These are phyloP conservation scores for Pulveroboletus sp. DNA, from an alignment of 768 basidiomycete genomes.

Conservation along the genomic window DNA sequence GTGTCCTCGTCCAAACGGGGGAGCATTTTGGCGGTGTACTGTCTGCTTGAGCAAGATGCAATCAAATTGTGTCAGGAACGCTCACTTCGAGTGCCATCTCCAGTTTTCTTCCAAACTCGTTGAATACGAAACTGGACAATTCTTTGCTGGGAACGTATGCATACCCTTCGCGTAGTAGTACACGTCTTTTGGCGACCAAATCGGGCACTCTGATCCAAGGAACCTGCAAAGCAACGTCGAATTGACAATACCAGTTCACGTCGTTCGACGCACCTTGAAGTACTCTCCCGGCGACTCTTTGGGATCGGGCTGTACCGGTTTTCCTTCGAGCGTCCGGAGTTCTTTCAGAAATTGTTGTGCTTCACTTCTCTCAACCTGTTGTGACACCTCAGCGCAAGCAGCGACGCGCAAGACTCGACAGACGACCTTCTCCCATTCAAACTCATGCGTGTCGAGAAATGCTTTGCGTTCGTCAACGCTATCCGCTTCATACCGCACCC, in stretches of 20 bases:
- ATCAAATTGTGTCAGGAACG: not conserved
- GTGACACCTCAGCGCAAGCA: constrained; percentile 1
- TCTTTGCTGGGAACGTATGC: constrained; percentile 85
- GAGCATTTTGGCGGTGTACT: constrained; percentile 84
- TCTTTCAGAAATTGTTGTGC: constrained; percentile 45
- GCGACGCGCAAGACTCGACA: not conserved
- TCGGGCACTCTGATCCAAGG: constrained; percentile 95
- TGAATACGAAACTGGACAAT: constrained; percentile 81
- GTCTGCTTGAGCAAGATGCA: constrained; percentile 10
- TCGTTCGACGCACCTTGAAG: constrained; percentile 60
- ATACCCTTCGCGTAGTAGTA: constrained; percentile 75
- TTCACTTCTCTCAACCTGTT: constrained; percentile 60
- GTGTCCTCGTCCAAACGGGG: constrained; percentile 94
- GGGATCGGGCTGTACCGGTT: not conserved
- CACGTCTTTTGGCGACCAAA: constrained; percentile 77
- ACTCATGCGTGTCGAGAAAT: constrained; percentile 66
- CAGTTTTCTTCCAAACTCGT: constrained; percentile 77
- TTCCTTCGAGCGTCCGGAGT: constrained; percentile 39
- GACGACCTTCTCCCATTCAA: constrained; percentile 62
- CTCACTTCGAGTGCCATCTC: constrained; percentile 75
- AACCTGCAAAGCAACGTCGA: constrained; percentile 52
- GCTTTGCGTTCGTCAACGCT: constrained; percentile 50
- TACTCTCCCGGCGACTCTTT: constrained; percentile 33
- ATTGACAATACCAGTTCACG: not conserved
- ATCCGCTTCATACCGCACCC: constrained; percentile 72